phyloP scores from a whole-genome alignment of 1,139 yeast species.

The Diutina sp. region DNA sequence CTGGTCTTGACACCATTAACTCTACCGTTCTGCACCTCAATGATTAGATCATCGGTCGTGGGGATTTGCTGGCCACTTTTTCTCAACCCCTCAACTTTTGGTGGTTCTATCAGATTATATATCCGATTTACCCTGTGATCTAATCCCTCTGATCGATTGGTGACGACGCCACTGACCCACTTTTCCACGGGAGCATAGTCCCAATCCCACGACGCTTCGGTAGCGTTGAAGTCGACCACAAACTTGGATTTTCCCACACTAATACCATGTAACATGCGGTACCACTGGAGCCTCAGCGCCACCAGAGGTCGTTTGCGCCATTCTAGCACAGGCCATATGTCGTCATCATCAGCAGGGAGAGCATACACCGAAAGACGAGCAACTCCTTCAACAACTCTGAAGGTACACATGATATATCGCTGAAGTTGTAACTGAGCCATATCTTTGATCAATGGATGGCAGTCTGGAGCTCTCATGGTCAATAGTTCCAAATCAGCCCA shows the following conservation, averaged over 20 bases:
- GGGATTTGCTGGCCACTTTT: not conserved
- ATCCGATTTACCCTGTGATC: not conserved
- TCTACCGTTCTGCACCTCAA: slow-evolving; percentile 5
- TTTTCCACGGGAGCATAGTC: not conserved
- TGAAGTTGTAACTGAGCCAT: not conserved
- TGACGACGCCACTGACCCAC: not conserved
- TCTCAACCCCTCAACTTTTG: not conserved
- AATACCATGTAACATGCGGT: not conserved
- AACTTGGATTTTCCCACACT: not conserved
- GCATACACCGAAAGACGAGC: not conserved
- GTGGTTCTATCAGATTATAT: not conserved
- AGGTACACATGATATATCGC: not conserved
- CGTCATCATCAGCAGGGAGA: not conserved
- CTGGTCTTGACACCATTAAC: slow-evolving; percentile 37
- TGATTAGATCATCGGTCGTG: not conserved
- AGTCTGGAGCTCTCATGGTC: not conserved
- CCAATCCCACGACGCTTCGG: not conserved
- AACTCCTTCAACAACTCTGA: not conserved
- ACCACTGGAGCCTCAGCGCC: slow-evolving; percentile 2
- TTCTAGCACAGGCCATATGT: not conserved
- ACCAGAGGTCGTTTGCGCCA: not conserved
- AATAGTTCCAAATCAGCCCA: not conserved
- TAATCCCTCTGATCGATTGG: not conserved
- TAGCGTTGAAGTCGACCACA: not conserved
- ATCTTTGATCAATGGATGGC: not conserved